Percentiles rank a stretch among this genome's conserved stretches.
phyloP scores from a whole-genome alignment of 2,329 filamentous ascomycete species.

The Trichoderma atroviride region DNA sequence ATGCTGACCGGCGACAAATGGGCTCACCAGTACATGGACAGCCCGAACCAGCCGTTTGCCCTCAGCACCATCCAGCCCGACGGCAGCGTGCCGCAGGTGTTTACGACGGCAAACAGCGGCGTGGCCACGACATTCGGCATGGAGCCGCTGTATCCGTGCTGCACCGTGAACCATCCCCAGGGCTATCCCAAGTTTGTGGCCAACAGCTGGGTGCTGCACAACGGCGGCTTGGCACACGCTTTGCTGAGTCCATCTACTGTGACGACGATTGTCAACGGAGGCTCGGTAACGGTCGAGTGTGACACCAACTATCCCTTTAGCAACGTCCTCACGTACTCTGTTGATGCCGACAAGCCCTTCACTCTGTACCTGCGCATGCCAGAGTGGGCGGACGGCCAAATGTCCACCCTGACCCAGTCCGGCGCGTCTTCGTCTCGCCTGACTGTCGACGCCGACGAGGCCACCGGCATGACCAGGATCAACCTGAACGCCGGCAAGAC shows the following conservation, averaged over 20 bases:
- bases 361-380: constrained; percentile 38
- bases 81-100: constrained; percentile 37
- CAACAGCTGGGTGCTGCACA: constrained; percentile 49
- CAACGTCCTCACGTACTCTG: constrained; percentile 36
- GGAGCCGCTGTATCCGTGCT: constrained; percentile 57
- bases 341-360: constrained; percentile 34
- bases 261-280: constrained; percentile 40
- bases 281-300: constrained; percentile 46
- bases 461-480: constrained; percentile 33
- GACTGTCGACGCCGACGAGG: constrained; percentile 14
- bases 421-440: constrained; percentile 21
- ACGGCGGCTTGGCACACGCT: constrained; percentile 52
- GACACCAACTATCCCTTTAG: constrained; percentile 51
- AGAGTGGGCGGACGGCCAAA: constrained; percentile 29
- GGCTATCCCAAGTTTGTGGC: constrained; percentile 59
- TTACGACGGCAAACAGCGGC: constrained; percentile 51
- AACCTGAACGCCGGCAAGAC: constrained; percentile 29
- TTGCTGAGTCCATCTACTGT: constrained; percentile 52
- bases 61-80: constrained; percentile 43
- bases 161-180: constrained; percentile 61
- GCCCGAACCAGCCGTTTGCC: constrained; percentile 56
- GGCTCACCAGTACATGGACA: constrained; percentile 58
- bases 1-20: constrained; percentile 56
- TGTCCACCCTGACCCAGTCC: constrained; percentile 19
- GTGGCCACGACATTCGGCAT: constrained; percentile 49